Evolutionary conservation across 192 early-diverging fungal species (phyloP), one percentile per base, ranked within the genome.

Genomic region (Mortierella hygrophila): DNA sequence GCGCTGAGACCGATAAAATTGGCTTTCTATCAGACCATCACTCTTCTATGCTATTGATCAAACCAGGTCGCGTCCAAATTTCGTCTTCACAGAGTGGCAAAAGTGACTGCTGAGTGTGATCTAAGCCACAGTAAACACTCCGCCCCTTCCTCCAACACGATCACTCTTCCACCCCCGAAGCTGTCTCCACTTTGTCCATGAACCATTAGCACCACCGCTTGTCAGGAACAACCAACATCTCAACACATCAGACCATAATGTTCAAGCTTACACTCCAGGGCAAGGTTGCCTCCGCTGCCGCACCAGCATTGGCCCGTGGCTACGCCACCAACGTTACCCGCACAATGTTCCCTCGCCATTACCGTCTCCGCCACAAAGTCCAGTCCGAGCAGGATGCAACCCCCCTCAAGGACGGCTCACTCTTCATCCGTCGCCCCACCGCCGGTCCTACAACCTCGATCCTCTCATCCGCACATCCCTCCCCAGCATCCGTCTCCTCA

Each of bases 361-460:
- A 85, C 70, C 78, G 83, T 44, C 83, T 85, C 47, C 83, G 83
- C 40, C 78, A 78, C 70, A 85, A 85, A 52, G n/a, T 80, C 74
- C 52, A 77, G 29, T 68, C 32, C 57, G 74, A 85, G 35, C 35
- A 54, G 35, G 78, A 85, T 37, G 83, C 75, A 20, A 73, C 78
- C 26, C 83, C 78, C 23, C 83, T 85, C 18, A 11, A 76, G 74
- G 83, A 85, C 46, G 83, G 83, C 37, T 85, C 83, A 0, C 26
- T 85, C 74, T 85, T 85, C 47, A 80, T 85, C 41, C 83, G 83
- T 44, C 83, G 83, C 55, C 83, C 83, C 29, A 85, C 83, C 26
- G 83, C 83, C 3, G 78, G 83, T 2, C 83, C 83, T 23, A 85
- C 83, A 13, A 85, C 83, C 57, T 85, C 83, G 3, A 85, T 85